Conservation (phyloP, 176 grass and related monocot species). For the Aegilops bicornis region DNA sequence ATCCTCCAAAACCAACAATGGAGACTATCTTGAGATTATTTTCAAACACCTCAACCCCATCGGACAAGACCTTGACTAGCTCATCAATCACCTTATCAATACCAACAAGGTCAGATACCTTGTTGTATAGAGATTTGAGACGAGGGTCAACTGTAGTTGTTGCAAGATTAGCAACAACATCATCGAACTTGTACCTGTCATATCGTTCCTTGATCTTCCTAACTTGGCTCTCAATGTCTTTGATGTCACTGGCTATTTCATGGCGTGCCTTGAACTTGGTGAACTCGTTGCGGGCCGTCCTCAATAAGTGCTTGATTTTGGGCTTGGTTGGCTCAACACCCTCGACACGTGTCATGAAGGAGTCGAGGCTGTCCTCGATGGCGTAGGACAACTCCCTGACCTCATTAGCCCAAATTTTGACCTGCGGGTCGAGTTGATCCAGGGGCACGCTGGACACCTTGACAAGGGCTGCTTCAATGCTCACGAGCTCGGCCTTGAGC, state of each 20-base stretch:
- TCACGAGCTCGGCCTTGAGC: not conserved
- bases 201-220: not conserved
- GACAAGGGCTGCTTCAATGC: not conserved
- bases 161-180: too few species aligned
- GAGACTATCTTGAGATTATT: too few species aligned
- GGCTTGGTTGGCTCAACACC: not conserved
- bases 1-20: too few species aligned
- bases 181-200: not conserved
- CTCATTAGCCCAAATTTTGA: not conserved
- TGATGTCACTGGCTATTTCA: not conserved
- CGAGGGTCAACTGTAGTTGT: not conserved
- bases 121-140: not conserved
- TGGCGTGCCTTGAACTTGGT: not conserved
- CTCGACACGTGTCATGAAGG: not conserved
- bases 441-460: not conserved
- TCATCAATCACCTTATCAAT: not conserved
- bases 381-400: conserved; percentile 6
- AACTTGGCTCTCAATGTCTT: not conserved
- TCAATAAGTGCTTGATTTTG: not conserved
- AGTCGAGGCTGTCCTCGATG: conserved; percentile 3
- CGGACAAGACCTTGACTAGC: not conserved
- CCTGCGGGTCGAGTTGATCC: not conserved
- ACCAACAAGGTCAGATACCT: not conserved
- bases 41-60: too few species aligned
- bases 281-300: not conserved